A percentile compares a stretch with the other conserved stretches of the same genome.
Conservation (phyloP, 768 basidiomycete species). For the Naematelia encephala region DNA sequence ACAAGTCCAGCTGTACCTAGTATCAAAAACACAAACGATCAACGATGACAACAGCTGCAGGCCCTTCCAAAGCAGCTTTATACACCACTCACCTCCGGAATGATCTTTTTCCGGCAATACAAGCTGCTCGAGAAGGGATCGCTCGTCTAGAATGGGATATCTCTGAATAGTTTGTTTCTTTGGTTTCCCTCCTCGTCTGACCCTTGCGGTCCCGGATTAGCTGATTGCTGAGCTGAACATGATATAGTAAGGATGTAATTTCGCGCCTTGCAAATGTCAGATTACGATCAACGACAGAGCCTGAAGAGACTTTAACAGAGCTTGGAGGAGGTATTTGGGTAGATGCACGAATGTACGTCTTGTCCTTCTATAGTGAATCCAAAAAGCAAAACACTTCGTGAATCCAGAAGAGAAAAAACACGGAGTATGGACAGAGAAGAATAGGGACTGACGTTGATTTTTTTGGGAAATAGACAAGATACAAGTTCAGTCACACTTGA, state of each 20-base stretch:
- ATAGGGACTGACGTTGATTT: too few species aligned
- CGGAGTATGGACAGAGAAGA: too few species aligned
- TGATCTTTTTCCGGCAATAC: background rate
- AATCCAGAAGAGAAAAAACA: too few species aligned
- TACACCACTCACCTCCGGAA: background rate
- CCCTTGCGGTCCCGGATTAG: too few species aligned
- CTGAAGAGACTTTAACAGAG: background rate
- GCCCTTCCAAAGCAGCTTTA: background rate
- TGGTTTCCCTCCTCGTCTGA: background rate
- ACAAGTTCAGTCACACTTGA: background rate
- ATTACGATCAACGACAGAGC: too few species aligned
- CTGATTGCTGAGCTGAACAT: too few species aligned
- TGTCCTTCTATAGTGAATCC: background rate
- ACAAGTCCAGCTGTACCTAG: too few species aligned
- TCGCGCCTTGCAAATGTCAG: background rate
- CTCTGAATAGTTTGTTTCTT: background rate
- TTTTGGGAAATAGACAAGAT: background rate
- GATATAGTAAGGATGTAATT: background rate
- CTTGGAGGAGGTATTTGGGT: background rate
- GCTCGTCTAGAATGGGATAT: background rate
- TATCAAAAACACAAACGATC: background rate
- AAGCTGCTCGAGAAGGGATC: background rate
- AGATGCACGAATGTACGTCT: background rate
- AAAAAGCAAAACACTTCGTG: background rate
- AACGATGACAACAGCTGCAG: background rate